These are phyloP conservation scores for Trichosanthes cucumerina DNA, from an alignment of 306 rosid genomes.

Conservation along the genomic window DNA sequence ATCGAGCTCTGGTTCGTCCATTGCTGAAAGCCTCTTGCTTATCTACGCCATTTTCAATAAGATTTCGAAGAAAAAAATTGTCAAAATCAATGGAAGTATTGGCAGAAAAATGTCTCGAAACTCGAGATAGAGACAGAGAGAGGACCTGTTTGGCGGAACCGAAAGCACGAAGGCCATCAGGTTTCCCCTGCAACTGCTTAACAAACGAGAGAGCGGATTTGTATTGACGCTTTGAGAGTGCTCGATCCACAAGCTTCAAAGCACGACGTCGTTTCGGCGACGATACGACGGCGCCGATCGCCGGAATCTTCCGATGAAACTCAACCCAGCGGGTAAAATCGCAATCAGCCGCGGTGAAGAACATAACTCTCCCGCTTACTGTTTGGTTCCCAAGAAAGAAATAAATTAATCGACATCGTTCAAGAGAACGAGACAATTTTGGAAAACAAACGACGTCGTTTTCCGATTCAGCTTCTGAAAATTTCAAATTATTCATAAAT, in stretches of 20 bases:
- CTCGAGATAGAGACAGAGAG: not conserved
- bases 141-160: constrained; percentile 82
- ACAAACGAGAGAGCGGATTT: constrained; percentile 58
- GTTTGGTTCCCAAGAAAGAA: not conserved
- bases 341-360: not conserved
- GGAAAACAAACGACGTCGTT: not conserved
- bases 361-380: not conserved
- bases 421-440: not conserved
- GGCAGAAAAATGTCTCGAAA: not conserved
- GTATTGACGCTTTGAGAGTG: constrained; percentile 51
- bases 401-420: not conserved
- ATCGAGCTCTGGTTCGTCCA: constrained; percentile 76
- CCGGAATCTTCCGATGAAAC: not conserved
- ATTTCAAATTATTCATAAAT: not conserved
- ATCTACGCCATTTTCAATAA: constrained; percentile 27
- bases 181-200: constrained; percentile 62
- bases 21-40: constrained; percentile 62
- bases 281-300: not conserved
- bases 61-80: not conserved
- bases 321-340: not conserved
- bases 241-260: constrained; percentile 56
- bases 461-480: not conserved
- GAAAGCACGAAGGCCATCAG: constrained; percentile 61
- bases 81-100: not conserved
- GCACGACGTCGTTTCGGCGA: constrained; percentile 25